phyloP scores from a whole-genome alignment of 2,329 filamentous ascomycete genomes.

The Ophiostoma sp. region DNA sequence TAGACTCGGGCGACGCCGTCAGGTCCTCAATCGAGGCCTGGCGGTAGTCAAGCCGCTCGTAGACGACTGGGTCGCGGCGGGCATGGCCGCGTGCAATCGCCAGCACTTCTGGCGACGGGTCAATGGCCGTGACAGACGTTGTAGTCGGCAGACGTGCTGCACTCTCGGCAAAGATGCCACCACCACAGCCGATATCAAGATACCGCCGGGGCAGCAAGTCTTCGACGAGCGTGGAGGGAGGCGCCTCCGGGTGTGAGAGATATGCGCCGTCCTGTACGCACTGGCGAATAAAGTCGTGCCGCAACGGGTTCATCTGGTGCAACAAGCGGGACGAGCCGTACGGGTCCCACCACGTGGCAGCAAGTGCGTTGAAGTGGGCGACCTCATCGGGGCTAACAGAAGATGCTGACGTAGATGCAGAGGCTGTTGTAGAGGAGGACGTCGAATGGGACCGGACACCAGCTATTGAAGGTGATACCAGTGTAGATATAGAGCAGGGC shows the following conservation, averaged over 20 bases:
- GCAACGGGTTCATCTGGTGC: constrained; percentile 96
- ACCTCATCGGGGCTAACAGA: constrained; percentile 87
- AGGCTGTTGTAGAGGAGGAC: constrained; percentile 28
- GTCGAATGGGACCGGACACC: constrained; percentile 15
- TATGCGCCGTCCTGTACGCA: constrained; percentile 51
- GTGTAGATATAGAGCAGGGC: neutral
- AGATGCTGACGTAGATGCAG: constrained; percentile 38
- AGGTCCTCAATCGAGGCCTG: constrained; percentile 74
- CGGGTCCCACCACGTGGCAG: constrained; percentile 95
- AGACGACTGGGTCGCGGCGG: constrained; percentile 60
- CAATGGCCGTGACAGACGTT: constrained; percentile 64
- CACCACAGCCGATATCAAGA: constrained; percentile 91
- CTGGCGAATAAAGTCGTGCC: constrained; percentile 79
- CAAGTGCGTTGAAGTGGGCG: constrained; percentile 89
- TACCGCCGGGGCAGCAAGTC: constrained; percentile 51
- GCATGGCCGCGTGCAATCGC: constrained; percentile 71
- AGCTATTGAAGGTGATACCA: constrained; percentile 2
- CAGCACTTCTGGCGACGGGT: constrained; percentile 69
- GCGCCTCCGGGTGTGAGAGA: constrained; percentile 19
- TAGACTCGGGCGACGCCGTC: neutral
- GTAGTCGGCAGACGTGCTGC: constrained; percentile 65
- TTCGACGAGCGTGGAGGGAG: neutral
- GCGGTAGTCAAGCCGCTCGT: constrained; percentile 61
- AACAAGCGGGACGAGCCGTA: constrained; percentile 86
- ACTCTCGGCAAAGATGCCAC: constrained; percentile 91